Conservation (phyloP, 257 asterid genomes). For the Solanum habrochaites region DNA sequence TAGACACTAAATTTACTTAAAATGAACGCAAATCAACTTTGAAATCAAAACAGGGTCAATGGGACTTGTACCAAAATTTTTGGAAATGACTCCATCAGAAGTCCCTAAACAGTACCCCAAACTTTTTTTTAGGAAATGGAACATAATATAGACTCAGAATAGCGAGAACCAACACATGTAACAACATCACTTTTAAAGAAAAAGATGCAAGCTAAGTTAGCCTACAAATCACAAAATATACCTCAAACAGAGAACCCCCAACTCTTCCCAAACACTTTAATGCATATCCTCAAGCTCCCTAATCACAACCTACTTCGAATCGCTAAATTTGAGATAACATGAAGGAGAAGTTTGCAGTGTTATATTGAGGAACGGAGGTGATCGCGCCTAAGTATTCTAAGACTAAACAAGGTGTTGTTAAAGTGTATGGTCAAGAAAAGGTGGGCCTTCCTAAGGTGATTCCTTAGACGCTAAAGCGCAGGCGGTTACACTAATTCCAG, state of each 20-base stretch:
- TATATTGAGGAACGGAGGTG: neutral
- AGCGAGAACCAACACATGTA: neutral
- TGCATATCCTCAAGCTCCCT: neutral
- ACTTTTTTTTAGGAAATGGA: too few species aligned
- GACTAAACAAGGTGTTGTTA: neutral
- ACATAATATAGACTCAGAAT: neutral
- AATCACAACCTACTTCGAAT: neutral
- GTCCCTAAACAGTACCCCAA: neutral
- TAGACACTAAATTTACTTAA: neutral
- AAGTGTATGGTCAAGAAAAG: too few species aligned
- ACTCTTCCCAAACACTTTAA: neutral
- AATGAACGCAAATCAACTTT: neutral
- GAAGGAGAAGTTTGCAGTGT: too few species aligned
- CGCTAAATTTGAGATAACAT: too few species aligned
- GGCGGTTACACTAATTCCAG: rapidly evolving
- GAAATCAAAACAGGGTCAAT: neutral
- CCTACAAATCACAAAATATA: neutral
- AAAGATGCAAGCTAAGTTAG: too few species aligned
- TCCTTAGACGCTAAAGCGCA: neutral
- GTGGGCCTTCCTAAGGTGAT: neutral
- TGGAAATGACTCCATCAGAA: neutral
- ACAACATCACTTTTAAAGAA: too few species aligned
- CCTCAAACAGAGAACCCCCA: neutral
- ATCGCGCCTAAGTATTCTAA: too few species aligned
- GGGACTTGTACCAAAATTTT: rapidly evolving